A percentile compares a stretch with the other conserved stretches of the same genome.
These are phyloP conservation scores for Tricholoma furcatifolium DNA, from an alignment of 768 basidiomycete species.

Conservation along the genomic window DNA sequence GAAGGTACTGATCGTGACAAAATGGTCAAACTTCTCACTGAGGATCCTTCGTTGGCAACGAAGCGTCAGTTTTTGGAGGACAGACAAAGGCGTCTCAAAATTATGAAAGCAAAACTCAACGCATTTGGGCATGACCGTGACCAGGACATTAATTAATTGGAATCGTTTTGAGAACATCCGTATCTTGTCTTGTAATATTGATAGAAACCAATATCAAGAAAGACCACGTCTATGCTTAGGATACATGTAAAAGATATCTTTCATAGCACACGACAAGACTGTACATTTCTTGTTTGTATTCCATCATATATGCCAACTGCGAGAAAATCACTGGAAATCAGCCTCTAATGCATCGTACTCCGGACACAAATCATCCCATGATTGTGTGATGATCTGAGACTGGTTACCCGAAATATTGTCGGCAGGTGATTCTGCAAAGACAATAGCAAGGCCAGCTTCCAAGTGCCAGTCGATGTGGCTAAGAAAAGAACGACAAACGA, in stretches of 20 bases:
- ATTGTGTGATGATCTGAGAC: slow-evolving; percentile 28
- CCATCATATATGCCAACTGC: too few species aligned
- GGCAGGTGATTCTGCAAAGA: slow-evolving; percentile 28
- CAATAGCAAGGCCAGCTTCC: slow-evolving; percentile 35
- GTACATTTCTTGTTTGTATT: too few species aligned
- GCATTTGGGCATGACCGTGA: slow-evolving; percentile 10
- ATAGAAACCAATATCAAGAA: too few species aligned
- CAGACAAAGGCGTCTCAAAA: slow-evolving; percentile 15
- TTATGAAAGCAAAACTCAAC: slow-evolving; percentile 33
- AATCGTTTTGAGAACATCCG: too few species aligned
- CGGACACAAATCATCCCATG: slow-evolving; percentile 30
- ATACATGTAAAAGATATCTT: too few species aligned
- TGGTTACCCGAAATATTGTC: slow-evolving; percentile 27
- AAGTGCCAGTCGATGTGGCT: slow-evolving; percentile 38
- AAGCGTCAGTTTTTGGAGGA: slow-evolving; percentile 29
- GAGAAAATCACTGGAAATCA: slow-evolving; percentile 23
- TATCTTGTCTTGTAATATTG: neutral
- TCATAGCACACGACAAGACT: too few species aligned
- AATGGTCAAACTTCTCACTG: slow-evolving; percentile 32
- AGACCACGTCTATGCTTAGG: too few species aligned
- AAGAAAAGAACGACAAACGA: too few species aligned
- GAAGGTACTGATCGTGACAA: slow-evolving; percentile 9
- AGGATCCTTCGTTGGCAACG: slow-evolving; percentile 35
- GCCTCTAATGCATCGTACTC: slow-evolving; percentile 23
- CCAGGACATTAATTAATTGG: too few species aligned